Base-by-base conservation (phyloP, 2,329 filamentous ascomycete genomes). In the Pseudocercospora crystallina region DNA sequence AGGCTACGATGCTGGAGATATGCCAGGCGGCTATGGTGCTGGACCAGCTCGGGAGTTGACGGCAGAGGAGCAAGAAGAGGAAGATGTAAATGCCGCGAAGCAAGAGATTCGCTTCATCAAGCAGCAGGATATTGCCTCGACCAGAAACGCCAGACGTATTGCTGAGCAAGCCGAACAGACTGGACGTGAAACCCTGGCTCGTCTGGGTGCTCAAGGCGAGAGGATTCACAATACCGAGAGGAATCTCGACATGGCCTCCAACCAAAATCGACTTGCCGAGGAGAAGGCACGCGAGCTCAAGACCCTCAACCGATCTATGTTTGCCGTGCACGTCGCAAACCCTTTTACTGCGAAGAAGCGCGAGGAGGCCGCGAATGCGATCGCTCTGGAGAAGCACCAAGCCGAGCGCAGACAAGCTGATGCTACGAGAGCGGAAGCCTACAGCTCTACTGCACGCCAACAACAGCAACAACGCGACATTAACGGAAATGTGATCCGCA, bases 241-340 rank as follows among this genome's bases (percentile, higher is more conserved):
- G 70, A 90, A 92, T 63, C 78, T 96, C 50, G 89, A 96, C 62
- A 77, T 89, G 58, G 87, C 90, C 3, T 61, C 60, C 14, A 86
- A 85, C 57, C 85, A 90, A 66, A 89, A 88, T 61, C 82, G 83
- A 51, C 75, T 87, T 52, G 88, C 89, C 0, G 85, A 90, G 61
- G 89, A 91, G 59, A 87, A 89, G 61, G 86, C 90, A 1, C 82
- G 84, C 41, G 90, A 96, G 66, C 76, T 96, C 33, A 92, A 92
- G 74, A 89, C 82, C 1, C 76, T 95, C 43, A 95, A 96, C 71
- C 79, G 86, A 56, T 90, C 86, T 74, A 95, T 96, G 90, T 96
- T 96, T 65, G 87, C 89, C 36, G 64, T 69, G 38, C 66, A 71
- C 54, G 64, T 68, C 20, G 61, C 61, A 32, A 72, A 73, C 56